Conservation (phyloP, 108 stramenopile species). For the Mediolabrus comicus region DNA sequence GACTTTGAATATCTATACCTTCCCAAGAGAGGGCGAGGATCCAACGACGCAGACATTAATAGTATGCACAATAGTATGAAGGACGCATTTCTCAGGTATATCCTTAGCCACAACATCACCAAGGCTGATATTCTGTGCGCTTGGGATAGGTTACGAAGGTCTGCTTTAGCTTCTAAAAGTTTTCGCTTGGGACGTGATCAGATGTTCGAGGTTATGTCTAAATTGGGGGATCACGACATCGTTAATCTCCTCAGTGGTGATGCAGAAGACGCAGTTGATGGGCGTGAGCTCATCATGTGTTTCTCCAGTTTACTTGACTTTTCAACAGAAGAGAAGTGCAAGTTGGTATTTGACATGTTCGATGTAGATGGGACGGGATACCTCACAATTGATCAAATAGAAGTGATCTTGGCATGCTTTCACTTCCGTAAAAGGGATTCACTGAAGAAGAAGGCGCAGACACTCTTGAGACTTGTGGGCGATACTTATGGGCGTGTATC, state of each 20-base stretch:
- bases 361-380: slow-evolving; percentile 67
- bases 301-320: slow-evolving; percentile 61
- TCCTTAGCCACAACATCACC: slow-evolving; percentile 11
- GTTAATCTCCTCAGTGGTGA: slow-evolving; percentile 52
- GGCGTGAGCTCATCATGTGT: slow-evolving; percentile 66
- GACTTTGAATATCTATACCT: slow-evolving; percentile 44
- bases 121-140: slow-evolving; percentile 23
- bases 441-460: slow-evolving; percentile 61
- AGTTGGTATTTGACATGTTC: slow-evolving; percentile 71
- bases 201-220: slow-evolving; percentile 51
- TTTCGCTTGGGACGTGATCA: slow-evolving; percentile 36
- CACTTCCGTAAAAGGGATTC: slow-evolving; percentile 51
- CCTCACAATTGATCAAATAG: slow-evolving; percentile 51
- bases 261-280: slow-evolving; percentile 34
- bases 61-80: slow-evolving; percentile 2
- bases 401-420: slow-evolving; percentile 56
- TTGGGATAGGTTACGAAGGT: slow-evolving; percentile 11
- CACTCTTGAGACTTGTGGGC: slow-evolving; percentile 47
- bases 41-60: no score
- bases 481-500: slow-evolving; percentile 45
- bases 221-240: slow-evolving; percentile 60
- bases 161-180: slow-evolving; percentile 4
- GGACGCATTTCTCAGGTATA: slow-evolving; percentile 5
- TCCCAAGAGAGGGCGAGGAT: slow-evolving; percentile 5
- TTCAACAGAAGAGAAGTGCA: slow-evolving; percentile 50